Evolutionary conservation across 164 flowering plant genomes (phyloP).

Genomic region (Vitis vinifera): DNA sequence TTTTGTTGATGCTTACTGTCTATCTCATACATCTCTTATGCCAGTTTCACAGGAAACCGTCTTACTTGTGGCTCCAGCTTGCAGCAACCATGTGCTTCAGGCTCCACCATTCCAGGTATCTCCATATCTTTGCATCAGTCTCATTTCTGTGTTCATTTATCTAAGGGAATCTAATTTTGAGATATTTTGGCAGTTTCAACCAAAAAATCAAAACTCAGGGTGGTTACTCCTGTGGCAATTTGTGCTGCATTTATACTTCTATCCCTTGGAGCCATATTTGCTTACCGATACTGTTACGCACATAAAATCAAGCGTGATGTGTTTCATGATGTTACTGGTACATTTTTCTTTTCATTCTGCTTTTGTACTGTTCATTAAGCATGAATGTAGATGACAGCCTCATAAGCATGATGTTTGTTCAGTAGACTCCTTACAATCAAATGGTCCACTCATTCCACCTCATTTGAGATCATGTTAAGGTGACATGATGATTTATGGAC

Average conservation of each 20-base stretch:
- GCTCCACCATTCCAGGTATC: conserved; percentile 48
- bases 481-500: background rate
- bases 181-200: conserved; percentile 40
- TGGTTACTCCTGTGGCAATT: conserved; percentile 37
- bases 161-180: background rate
- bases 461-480: background rate
- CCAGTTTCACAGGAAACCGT: conserved; percentile 78
- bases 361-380: background rate
- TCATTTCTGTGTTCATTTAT: conserved; percentile 2
- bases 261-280: conserved; percentile 45
- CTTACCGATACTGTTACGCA: conserved; percentile 28
- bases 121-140: background rate
- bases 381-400: background rate
- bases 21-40: background rate
- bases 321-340: conserved; percentile 83
- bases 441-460: background rate
- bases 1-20: background rate
- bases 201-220: conserved; percentile 38
- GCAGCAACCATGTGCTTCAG: conserved; percentile 64
- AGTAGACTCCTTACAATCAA: conserved; percentile 1
- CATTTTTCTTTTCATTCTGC: background rate
- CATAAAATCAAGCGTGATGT: conserved; percentile 43
- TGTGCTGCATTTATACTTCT: conserved; percentile 52
- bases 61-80: conserved; percentile 63
- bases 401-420: background rate